These are phyloP conservation scores for Ceratocystis eucalypticola DNA, from an alignment of 2,329 filamentous ascomycete genomes.

Conservation along the genomic window DNA sequence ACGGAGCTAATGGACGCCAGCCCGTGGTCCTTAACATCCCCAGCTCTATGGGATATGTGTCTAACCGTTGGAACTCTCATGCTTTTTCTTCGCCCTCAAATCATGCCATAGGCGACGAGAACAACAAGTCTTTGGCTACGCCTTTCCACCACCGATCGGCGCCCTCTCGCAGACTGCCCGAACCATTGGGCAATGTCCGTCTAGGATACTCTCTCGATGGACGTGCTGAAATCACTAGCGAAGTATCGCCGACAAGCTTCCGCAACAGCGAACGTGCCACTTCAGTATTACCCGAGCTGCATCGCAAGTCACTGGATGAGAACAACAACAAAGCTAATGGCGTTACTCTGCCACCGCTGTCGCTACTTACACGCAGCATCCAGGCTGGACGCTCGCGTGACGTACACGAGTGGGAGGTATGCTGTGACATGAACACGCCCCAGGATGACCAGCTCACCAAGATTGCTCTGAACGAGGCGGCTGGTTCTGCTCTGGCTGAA, in stretches of 20 bases:
- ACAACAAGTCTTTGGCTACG: conserved; percentile 23
- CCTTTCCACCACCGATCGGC: background rate
- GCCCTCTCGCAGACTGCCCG: conserved; percentile 5
- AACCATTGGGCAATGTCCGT: conserved; percentile 37
- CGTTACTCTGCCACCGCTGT: conserved; percentile 44
- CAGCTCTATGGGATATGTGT: conserved; percentile 36
- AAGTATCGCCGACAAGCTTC: conserved; percentile 52
- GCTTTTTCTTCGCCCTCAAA: conserved; percentile 37
- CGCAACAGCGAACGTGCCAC: conserved; percentile 32
- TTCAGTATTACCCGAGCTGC: conserved; percentile 35
- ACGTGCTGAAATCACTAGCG: conserved; percentile 70
- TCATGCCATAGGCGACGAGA: conserved; percentile 25
- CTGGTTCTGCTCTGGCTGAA: conserved; percentile 64
- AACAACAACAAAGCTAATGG: conserved; percentile 48
- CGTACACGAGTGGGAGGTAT: conserved; percentile 81
- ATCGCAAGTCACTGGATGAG: conserved; percentile 24
- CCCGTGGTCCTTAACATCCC: conserved; percentile 25
- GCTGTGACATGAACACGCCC: conserved; percentile 65
- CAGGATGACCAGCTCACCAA: conserved; percentile 54
- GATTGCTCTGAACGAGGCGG: conserved; percentile 69
- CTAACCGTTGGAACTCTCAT: conserved; percentile 44
- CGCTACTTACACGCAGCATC: conserved; percentile 36
- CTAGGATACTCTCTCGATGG: conserved; percentile 78
- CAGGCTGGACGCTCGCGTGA: conserved; percentile 64
- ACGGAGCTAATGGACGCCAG: background rate